Conservation (phyloP, 2,329 filamentous ascomycete genomes). For the Alternaria angustiovoidea region DNA sequence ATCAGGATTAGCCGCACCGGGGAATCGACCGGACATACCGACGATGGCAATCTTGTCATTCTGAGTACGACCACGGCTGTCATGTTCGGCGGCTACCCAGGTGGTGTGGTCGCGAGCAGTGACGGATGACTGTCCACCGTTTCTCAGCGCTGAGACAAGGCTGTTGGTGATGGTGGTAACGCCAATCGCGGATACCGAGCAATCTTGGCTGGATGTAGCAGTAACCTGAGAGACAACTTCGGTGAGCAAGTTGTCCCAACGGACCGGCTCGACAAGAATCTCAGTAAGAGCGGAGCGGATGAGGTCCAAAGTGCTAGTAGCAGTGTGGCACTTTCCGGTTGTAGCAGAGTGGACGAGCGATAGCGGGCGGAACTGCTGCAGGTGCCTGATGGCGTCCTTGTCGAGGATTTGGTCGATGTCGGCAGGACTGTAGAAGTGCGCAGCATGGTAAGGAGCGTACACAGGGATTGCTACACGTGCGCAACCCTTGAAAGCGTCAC, state of each 20-base stretch:
- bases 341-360: constrained; percentile 58
- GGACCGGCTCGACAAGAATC: constrained; percentile 57
- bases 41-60: constrained; percentile 83
- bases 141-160: constrained; percentile 63
- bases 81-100: constrained; percentile 50
- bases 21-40: constrained; percentile 81
- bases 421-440: constrained; percentile 61
- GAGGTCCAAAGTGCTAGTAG: constrained; percentile 57
- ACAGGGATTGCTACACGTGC: constrained; percentile 64
- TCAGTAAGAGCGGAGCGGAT: constrained; percentile 54
- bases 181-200: constrained; percentile 60
- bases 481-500: constrained; percentile 59
- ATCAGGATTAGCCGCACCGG: constrained; percentile 74
- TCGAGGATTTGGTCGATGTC: constrained; percentile 63
- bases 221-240: constrained; percentile 59
- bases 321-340: constrained; percentile 56
- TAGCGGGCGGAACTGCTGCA: constrained; percentile 54
- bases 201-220: constrained; percentile 49
- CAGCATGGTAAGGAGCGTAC: constrained; percentile 67
- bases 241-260: constrained; percentile 59
- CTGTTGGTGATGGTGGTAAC: constrained; percentile 64
- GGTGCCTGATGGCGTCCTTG: constrained; percentile 49
- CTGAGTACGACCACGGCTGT: constrained; percentile 55
- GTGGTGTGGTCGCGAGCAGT: constrained; percentile 55
- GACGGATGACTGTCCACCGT: constrained; percentile 57